phyloP scores from a whole-genome alignment of 768 basidiomycete species.

The Leccinum olivaceopallidum region DNA sequence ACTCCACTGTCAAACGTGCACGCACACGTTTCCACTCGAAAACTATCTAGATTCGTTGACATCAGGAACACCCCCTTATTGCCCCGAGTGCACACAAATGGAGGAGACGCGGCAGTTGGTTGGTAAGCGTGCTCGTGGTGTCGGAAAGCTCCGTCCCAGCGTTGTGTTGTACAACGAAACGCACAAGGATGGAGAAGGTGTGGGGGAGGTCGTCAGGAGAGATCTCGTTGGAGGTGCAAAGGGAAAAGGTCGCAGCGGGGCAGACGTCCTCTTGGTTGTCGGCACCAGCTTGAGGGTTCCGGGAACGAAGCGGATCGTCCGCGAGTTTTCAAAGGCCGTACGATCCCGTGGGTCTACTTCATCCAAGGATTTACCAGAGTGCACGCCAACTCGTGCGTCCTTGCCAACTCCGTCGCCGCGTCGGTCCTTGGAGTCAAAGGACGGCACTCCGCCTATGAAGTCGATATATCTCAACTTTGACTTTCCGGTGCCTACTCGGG shows the following conservation, averaged over 20 bases:
- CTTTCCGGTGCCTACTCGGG: constrained; percentile 79
- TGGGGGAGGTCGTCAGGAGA: constrained; percentile 79
- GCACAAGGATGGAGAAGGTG: constrained; percentile 84
- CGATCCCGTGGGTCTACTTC: constrained; percentile 46
- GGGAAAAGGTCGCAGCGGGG: constrained; percentile 67
- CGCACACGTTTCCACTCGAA: constrained; percentile 64
- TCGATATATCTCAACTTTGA: constrained; percentile 85
- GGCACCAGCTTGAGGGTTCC: constrained; percentile 89
- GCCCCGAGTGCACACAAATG: constrained; percentile 75
- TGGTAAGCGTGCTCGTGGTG: constrained; percentile 76
- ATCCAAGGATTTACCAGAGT: constrained; percentile 32
- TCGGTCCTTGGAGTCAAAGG: constrained; percentile 31
- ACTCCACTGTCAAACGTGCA: constrained; percentile 82
- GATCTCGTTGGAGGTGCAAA: constrained; percentile 75
- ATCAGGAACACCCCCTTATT: constrained; percentile 65
- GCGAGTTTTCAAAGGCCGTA: constrained; percentile 83
- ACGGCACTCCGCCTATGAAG: constrained; percentile 58
- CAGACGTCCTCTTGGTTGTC: constrained; percentile 85
- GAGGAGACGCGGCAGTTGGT: constrained; percentile 69
- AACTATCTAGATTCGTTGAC: constrained; percentile 60
- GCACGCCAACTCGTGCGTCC: constrained; percentile 30
- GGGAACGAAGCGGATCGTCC: constrained; percentile 89
- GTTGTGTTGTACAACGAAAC: constrained; percentile 91
- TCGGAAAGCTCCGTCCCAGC: constrained; percentile 80
- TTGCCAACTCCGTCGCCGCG: constrained; percentile 53